These are phyloP conservation scores for Tritrichomonas foetus DNA, from an alignment of 208 protist species.

Conservation along the genomic window DNA sequence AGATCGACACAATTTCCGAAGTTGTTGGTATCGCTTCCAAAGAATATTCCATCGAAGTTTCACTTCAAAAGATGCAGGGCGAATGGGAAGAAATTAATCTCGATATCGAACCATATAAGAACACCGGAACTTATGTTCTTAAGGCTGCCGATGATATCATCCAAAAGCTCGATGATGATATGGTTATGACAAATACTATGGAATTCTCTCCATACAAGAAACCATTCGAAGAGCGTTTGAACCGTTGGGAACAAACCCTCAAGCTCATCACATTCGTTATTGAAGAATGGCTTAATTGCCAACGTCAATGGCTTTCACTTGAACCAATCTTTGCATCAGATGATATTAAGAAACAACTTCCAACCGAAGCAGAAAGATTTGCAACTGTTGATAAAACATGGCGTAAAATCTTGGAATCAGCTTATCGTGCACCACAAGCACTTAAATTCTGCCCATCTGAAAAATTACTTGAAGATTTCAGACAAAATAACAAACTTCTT, in stretches of 20 bases:
- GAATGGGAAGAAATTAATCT: constrained; percentile 58
- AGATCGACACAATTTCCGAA: constrained; percentile 73
- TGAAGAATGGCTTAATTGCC: constrained; percentile 63
- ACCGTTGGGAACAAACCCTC: constrained; percentile 59
- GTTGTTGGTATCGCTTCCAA: constrained; percentile 81
- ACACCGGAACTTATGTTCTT: constrained; percentile 57
- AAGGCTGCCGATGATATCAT: constrained; percentile 45
- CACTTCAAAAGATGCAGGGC: constrained; percentile 78
- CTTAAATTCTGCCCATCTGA: constrained; percentile 78
- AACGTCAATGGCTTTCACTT: constrained; percentile 92
- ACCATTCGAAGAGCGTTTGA: constrained; percentile 56
- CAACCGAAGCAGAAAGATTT: constrained; percentile 75
- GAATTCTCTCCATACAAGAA: constrained; percentile 69
- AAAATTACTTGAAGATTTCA: constrained; percentile 74
- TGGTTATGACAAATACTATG: constrained; percentile 51
- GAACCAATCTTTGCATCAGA: constrained; percentile 92
- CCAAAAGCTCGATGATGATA: constrained; percentile 46
- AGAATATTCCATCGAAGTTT: constrained; percentile 86
- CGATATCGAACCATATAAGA: constrained; percentile 59
- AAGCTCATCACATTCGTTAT: constrained; percentile 57
- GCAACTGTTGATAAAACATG: constrained; percentile 56
- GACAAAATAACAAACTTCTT: constrained; percentile 70
- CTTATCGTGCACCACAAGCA: constrained; percentile 60
- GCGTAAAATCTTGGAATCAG: constrained; percentile 56
- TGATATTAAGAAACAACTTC: constrained; percentile 90